A percentile compares a stretch with the other conserved stretches of the same genome.
These are phyloP conservation scores for Debaryomyces tyrocola DNA, from an alignment of 805 yeast genomes.

Conservation along the genomic window DNA sequence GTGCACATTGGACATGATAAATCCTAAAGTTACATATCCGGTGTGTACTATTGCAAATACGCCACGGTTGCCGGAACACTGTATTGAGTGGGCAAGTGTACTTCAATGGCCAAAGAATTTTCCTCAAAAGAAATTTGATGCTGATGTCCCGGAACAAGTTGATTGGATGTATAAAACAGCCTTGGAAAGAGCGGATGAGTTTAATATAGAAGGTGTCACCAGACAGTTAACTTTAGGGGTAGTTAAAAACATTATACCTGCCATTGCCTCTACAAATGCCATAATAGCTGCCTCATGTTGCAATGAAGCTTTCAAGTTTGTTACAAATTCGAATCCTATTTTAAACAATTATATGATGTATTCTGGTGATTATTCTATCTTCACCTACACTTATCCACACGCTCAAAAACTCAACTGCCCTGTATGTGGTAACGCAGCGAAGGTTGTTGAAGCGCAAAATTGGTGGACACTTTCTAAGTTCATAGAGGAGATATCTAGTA, in stretches of 20 bases:
- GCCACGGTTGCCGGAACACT: slow-evolving; percentile 93
- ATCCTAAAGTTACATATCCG: slow-evolving; percentile 69
- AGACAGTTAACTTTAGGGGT: slow-evolving; percentile 76
- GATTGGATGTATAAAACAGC: slow-evolving; percentile 62
- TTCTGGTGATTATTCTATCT: slow-evolving; percentile 78
- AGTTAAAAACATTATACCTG: slow-evolving; percentile 88
- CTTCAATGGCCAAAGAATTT: slow-evolving; percentile 66
- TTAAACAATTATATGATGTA: slow-evolving; percentile 82
- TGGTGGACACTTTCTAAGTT: slow-evolving; percentile 43
- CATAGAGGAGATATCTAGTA: slow-evolving; percentile 37
- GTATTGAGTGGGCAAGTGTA: slow-evolving; percentile 86
- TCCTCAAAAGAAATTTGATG: slow-evolving; percentile 54
- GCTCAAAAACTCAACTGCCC: slow-evolving; percentile 63
- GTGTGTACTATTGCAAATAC: slow-evolving; percentile 93
- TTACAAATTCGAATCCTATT: slow-evolving; percentile 66
- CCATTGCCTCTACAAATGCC: slow-evolving; percentile 93
- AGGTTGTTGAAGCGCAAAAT: slow-evolving; percentile 19
- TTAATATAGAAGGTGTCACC: slow-evolving; percentile 76
- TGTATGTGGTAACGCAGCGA: slow-evolving; percentile 62
- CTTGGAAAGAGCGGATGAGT: slow-evolving; percentile 56
- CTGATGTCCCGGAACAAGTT: slow-evolving; percentile 67
- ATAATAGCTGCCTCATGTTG: slow-evolving; percentile 87
- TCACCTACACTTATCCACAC: slow-evolving; percentile 69
- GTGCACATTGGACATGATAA: slow-evolving; percentile 77
- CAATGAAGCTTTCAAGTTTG: slow-evolving; percentile 78